Evolutionary conservation across 2,329 filamentous ascomycete species (phyloP), one percentile per base, ranked within the genome.

Genomic region (Neonectria hederae): DNA sequence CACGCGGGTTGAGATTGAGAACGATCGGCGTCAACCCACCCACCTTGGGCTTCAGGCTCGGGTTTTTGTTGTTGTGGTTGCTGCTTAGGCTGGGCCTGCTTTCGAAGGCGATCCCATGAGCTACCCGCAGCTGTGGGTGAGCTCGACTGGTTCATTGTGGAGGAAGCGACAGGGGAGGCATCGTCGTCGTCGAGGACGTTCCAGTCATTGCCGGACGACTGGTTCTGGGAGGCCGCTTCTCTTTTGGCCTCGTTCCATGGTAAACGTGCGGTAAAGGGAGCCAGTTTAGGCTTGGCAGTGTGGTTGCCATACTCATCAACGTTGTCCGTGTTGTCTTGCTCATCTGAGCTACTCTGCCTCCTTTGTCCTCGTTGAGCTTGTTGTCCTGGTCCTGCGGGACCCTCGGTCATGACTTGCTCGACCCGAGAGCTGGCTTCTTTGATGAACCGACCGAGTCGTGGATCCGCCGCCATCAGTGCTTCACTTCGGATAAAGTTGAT

Each of bases 91-190:
- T 65, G 57, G 19, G 70, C 59, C 24, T 74, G 72, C 28, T 80
- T 77, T 40, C 83, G 79, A 38, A 85, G 60, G 28, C 81, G 79
- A 28, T 83, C 82, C 83, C 83, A 85, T 3, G 82, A 65, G 28
- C 76, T 75, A 9, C 72, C 63, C 56, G 67, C 51, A 49, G 65
- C 65, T 8, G 62, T 24, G 19, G 65, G 38, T 38, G 59, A 14
- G 10, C 57, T 11, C 9, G 38, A 30, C 54, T 74, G 71, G 21
- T 69, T 66, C 45, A 69, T 73, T 13, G 74, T 62, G 8, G 79
- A 71, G 17, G 76, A 48, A 8, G 82, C 75, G 11, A 83, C 67
- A 24, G 83, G 83, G 1, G 83, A 84, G 40, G 80, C 81, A 59
- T 84, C 81, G 40, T 83, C 82, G 5, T 78, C 73, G 21, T 72